Evolutionary conservation across 768 basidiomycete species (phyloP).

Genomic region (Hysterangium stoloniferum): DNA sequence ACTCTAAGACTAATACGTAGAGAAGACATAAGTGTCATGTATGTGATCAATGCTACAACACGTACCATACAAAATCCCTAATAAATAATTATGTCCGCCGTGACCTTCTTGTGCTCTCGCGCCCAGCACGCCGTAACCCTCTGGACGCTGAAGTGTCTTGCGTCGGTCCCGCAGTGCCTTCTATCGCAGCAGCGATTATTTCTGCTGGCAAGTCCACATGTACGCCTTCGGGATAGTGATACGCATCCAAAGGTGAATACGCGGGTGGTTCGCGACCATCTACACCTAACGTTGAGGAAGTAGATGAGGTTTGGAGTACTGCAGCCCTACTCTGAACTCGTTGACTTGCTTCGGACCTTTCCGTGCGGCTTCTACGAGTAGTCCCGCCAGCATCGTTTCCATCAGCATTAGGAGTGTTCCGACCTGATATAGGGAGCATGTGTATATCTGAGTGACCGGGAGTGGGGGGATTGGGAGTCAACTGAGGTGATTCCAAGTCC

Average conservation of each 20-base stretch:
- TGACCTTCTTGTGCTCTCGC: too few species aligned
- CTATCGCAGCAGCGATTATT: slow-evolving; percentile 82
- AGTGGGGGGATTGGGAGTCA: slow-evolving; percentile 75
- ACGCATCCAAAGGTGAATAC: slow-evolving; percentile 86
- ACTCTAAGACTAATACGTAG: too few species aligned
- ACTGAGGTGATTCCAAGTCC: slow-evolving; percentile 59
- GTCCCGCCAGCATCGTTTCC: not conserved
- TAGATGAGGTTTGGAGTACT: not conserved
- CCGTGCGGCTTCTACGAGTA: slow-evolving; percentile 16
- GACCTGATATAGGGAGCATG: slow-evolving; percentile 53
- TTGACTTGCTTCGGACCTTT: slow-evolving; percentile 35
- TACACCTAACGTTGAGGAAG: slow-evolving; percentile 1
- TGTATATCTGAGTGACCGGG: slow-evolving; percentile 78
- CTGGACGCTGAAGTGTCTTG: too few species aligned
- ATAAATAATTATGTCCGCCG: too few species aligned
- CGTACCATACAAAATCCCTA: too few species aligned
- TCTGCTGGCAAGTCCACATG: slow-evolving; percentile 90
- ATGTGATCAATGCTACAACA: too few species aligned
- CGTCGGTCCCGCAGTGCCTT: slow-evolving; percentile 35
- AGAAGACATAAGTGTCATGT: too few species aligned
- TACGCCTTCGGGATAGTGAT: slow-evolving; percentile 78
- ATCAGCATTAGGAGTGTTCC: slow-evolving; percentile 10
- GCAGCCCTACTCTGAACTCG: not conserved
- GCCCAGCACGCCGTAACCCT: too few species aligned
- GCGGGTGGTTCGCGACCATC: slow-evolving; percentile 62